These are phyloP conservation scores for Nitzschia sp. DNA, from an alignment of 108 stramenopile species.

Conservation along the genomic window DNA sequence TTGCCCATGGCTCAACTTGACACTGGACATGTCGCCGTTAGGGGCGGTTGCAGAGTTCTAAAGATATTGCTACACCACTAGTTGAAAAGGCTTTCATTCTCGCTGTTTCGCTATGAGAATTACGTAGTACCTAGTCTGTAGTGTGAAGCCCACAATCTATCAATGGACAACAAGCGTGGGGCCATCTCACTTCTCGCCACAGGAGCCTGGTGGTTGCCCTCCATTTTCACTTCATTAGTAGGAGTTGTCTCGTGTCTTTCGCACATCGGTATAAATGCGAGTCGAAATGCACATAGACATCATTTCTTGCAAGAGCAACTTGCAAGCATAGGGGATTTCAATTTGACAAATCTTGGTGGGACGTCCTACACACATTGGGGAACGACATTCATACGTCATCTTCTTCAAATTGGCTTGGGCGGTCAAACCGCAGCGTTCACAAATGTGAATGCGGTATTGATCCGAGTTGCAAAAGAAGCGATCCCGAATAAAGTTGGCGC, in stretches of 20 bases:
- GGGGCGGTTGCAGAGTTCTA: too few species aligned
- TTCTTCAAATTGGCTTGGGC: conserved; percentile 96
- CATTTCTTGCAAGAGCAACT: conserved; percentile 98
- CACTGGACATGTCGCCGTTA: too few species aligned
- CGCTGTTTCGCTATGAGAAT: too few species aligned
- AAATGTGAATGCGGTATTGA: conserved; percentile 96
- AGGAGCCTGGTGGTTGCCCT: background rate
- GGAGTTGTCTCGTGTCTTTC: conserved; percentile 38
- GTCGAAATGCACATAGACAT: conserved; percentile 94
- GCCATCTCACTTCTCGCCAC: too few species aligned
- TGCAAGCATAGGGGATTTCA: conserved; percentile 99
- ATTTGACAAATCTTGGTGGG: conserved; percentile 89
- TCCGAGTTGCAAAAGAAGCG: conserved; percentile 98
- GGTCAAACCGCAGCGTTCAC: conserved; percentile 95
- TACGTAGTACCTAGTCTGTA: too few species aligned
- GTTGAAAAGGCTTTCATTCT: too few species aligned
- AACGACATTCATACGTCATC: conserved; percentile 94
- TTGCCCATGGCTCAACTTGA: background rate
- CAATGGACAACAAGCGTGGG: too few species aligned
- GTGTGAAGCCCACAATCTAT: too few species aligned
- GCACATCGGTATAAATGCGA: conserved; percentile 76
- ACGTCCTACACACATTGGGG: conserved; percentile 79
- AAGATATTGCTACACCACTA: too few species aligned
- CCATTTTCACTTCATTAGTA: conserved; percentile 19
- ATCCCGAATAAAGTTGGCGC: conserved; percentile 97